Percentiles rank a stretch among this genome's conserved stretches.
These are phyloP conservation scores for Amoeboradix gromovi DNA, from an alignment of 371 early-diverging fungal species.

Conservation along the genomic window DNA sequence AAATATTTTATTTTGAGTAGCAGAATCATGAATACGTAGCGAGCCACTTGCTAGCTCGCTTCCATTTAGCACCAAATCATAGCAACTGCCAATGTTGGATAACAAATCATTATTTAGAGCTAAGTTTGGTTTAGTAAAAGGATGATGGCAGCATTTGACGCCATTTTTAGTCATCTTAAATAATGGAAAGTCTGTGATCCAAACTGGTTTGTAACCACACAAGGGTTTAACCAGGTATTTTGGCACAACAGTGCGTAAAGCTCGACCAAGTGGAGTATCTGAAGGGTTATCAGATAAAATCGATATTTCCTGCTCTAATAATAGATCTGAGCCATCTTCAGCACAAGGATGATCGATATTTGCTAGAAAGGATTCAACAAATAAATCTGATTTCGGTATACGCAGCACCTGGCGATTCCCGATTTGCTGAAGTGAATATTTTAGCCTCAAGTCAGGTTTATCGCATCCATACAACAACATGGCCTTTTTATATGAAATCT, in stretches of 20 bases:
- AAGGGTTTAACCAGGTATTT: conserved; percentile 1
- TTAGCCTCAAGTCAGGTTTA: conserved; percentile 60
- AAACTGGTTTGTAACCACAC: conserved; percentile 33
- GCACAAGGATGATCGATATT: too few species aligned
- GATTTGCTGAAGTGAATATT: too few species aligned
- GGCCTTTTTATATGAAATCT: conserved; percentile 46
- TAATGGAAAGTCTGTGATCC: conserved; percentile 66
- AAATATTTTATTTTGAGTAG: conserved; percentile 39
- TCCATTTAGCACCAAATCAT: conserved; percentile 66
- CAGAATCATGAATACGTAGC: conserved; percentile 51
- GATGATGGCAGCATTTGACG: conserved; percentile 44
- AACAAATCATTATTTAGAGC: conserved; percentile 23
- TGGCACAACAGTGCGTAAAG: too few species aligned
- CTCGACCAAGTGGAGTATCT: too few species aligned
- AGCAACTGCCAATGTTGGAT: conserved; percentile 46
- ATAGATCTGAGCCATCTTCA: too few species aligned
- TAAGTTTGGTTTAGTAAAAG: conserved; percentile 58
- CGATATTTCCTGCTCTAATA: too few species aligned
- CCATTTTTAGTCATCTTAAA: conserved; percentile 43
- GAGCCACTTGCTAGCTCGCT: conserved; percentile 74
- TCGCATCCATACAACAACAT: conserved; percentile 56
- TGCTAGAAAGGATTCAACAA: too few species aligned
- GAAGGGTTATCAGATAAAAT: too few species aligned
- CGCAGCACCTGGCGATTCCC: too few species aligned
- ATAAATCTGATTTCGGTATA: too few species aligned